These are phyloP conservation scores for Paramecium tetraurelia DNA, from an alignment of 73 alveolate species.

Conservation along the genomic window DNA sequence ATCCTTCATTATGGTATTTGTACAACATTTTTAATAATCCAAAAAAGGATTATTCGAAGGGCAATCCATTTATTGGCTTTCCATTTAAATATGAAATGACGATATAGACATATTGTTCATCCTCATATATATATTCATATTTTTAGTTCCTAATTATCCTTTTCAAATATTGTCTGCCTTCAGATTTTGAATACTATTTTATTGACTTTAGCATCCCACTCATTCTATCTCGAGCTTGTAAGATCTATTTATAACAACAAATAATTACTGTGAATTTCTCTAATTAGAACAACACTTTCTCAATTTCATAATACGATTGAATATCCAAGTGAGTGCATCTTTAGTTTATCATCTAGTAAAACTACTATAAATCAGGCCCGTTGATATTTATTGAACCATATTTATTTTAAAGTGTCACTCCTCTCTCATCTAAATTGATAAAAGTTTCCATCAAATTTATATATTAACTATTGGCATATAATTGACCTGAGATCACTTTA, in stretches of 20 bases:
- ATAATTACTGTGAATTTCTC: background rate
- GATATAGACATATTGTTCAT: background rate
- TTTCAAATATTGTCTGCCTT: background rate
- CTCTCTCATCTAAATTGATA: background rate
- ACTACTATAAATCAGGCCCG: background rate
- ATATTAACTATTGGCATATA: background rate
- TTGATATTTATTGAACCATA: background rate
- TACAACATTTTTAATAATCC: conserved; percentile 15
- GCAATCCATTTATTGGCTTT: background rate
- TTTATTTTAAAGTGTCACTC: background rate
- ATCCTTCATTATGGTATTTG: background rate
- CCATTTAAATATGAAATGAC: background rate
- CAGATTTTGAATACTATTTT: background rate
- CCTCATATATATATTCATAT: background rate
- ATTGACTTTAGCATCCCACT: background rate
- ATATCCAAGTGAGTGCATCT: background rate
- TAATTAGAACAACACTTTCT: background rate
- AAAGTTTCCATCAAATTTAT: background rate
- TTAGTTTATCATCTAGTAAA: background rate
- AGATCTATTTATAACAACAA: background rate
- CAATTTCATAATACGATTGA: background rate
- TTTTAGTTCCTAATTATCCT: background rate
- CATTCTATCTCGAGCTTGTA: background rate
- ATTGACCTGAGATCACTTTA: background rate
- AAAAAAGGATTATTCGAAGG: background rate